phyloP scores from a whole-genome alignment of 2,329 filamentous ascomycete genomes.

The Thelonectria rubi region DNA sequence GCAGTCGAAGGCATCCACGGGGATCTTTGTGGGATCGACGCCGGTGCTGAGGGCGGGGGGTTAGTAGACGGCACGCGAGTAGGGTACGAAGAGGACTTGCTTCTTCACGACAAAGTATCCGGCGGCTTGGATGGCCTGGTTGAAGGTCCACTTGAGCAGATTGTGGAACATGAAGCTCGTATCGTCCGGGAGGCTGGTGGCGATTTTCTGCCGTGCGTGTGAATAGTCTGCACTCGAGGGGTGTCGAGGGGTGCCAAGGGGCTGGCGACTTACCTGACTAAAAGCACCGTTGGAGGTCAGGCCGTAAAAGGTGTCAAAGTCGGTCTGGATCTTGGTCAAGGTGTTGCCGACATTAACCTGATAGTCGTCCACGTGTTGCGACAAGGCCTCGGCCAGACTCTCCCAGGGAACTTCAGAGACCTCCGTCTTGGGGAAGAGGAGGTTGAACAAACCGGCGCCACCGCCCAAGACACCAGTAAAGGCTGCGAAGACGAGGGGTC shows the following conservation, averaged over 20 bases:
- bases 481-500: neutral
- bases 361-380: neutral
- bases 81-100: neutral
- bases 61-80: neutral
- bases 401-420: constrained; percentile 1
- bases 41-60: neutral
- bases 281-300: neutral
- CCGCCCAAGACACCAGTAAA: neutral
- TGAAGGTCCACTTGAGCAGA: neutral
- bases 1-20: neutral
- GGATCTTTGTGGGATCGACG: neutral
- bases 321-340: neutral
- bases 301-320: neutral
- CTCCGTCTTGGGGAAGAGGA: neutral
- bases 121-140: constrained; percentile 2
- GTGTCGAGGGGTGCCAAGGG: no score
- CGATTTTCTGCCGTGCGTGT: neutral
- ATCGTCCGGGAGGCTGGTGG: neutral
- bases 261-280: neutral
- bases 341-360: neutral
- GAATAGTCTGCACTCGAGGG: neutral
- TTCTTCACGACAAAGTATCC: constrained; percentile 3
- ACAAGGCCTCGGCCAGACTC: neutral
- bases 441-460: neutral
- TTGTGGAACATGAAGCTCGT: constrained; percentile 4